phyloP scores from a whole-genome alignment of 352 stramenopile species.

The Phytophthora sp. region DNA sequence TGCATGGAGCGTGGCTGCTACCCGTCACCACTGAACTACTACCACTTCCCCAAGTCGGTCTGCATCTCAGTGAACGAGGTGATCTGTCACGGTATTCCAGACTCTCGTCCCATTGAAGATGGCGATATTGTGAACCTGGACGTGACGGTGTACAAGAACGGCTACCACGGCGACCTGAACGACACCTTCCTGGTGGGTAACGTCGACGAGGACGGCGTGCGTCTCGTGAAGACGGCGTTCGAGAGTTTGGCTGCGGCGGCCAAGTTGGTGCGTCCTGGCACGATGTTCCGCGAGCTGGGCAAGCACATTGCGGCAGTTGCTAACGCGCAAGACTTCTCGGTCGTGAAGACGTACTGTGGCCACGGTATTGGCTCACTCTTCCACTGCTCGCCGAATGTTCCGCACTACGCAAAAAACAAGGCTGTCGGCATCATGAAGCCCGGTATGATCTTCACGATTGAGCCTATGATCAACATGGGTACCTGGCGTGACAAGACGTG shows the following conservation, averaged over 20 bases:
- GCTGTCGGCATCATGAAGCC: slow-evolving; percentile 96
- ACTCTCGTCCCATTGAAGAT: slow-evolving; percentile 94
- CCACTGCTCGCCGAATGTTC: slow-evolving; percentile 97
- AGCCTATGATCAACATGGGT: slow-evolving; percentile 99
- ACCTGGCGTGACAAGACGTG: slow-evolving; percentile 92
- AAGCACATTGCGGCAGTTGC: slow-evolving; percentile 93
- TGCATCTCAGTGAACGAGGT: slow-evolving; percentile 95
- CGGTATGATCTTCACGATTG: slow-evolving; percentile 99
- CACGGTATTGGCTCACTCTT: slow-evolving; percentile 98
- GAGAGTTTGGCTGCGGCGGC: slow-evolving; percentile 91
- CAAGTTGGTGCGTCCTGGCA: slow-evolving; percentile 93
- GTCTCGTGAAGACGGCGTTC: slow-evolving; percentile 95
- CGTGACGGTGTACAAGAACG: slow-evolving; percentile 97
- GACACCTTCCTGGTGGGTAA: slow-evolving; percentile 98
- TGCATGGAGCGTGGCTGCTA: slow-evolving; percentile 94
- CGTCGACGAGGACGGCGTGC: slow-evolving; percentile 92
- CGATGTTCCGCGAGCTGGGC: slow-evolving; percentile 96
- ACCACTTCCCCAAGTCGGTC: slow-evolving; percentile 97
- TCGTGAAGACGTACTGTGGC: slow-evolving; percentile 98
- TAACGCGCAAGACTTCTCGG: slow-evolving; percentile 86
- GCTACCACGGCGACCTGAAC: slow-evolving; percentile 98
- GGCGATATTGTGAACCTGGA: slow-evolving; percentile 99
- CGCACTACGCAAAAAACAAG: slow-evolving; percentile 99
- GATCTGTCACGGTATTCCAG: slow-evolving; percentile 98
- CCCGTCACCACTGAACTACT: slow-evolving; percentile 98